Evolutionary conservation across 257 asterid species (phyloP).

Genomic region (Ehretia macrophylla): DNA sequence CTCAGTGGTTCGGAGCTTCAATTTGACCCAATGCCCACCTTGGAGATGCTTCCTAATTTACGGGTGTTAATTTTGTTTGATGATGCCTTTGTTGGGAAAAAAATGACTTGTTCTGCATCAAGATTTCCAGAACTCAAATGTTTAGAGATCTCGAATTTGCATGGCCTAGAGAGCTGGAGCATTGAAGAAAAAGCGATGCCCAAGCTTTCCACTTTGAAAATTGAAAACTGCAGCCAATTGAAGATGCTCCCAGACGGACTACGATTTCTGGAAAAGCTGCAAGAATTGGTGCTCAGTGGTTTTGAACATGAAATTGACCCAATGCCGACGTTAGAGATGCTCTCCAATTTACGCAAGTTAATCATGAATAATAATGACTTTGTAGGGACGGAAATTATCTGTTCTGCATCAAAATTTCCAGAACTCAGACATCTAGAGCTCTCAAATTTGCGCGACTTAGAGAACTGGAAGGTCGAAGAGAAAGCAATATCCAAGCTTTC

Average conservation of each 20-base stretch:
- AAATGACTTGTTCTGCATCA: not conserved
- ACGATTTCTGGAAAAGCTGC: not conserved
- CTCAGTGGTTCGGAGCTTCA: not conserved
- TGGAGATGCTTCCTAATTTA: slow-evolving; percentile 3
- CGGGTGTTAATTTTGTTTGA: not conserved
- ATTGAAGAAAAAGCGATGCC: not conserved
- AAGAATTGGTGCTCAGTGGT: too few relatives aligned
- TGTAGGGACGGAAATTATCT: not conserved
- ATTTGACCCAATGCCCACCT: not conserved
- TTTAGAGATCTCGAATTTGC: slow-evolving; percentile 1
- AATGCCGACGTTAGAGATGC: not conserved
- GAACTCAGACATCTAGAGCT: not conserved
- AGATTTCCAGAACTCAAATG: not conserved
- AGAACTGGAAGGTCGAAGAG: not conserved
- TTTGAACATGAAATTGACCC: too few relatives aligned
- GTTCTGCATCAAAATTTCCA: not conserved
- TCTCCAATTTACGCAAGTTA: not conserved
- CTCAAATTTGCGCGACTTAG: not conserved
- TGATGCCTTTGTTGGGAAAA: not conserved
- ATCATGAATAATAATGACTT: not conserved
- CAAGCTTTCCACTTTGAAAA: not conserved
- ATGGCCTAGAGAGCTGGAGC: not conserved
- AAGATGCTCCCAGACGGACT: not conserved
- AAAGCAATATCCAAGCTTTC: slow-evolving; percentile 1
- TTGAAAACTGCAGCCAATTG: not conserved